phyloP scores from a whole-genome alignment of 2,329 filamentous ascomycete species.

The Pestalotiopsis sp. region DNA sequence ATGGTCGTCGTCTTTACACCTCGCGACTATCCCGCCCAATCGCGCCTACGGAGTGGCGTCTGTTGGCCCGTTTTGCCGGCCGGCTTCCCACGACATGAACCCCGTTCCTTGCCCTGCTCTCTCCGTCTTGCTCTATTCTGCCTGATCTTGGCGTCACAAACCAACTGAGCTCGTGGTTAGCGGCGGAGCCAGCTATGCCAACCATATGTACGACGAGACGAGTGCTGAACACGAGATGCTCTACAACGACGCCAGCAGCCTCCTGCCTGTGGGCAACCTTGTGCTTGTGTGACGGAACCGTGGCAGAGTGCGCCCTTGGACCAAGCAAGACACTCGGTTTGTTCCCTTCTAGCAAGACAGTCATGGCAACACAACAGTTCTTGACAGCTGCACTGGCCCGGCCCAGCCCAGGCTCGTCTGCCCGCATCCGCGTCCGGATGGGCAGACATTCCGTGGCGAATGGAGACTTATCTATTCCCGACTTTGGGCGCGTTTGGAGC shows the following conservation, averaged over 20 bases:
- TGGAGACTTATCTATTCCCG: background rate
- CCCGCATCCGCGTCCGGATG: background rate
- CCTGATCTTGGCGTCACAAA: background rate
- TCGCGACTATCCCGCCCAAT: slow-evolving; percentile 8
- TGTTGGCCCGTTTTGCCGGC: background rate
- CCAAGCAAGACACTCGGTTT: background rate
- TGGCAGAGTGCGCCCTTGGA: background rate
- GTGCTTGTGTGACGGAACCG: slow-evolving; percentile 3
- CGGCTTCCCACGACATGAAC: background rate
- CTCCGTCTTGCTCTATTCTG: background rate
- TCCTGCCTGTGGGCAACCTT: slow-evolving; percentile 8
- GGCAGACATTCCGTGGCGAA: background rate
- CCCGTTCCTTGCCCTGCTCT: background rate
- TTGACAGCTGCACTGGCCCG: background rate
- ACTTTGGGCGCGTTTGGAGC: background rate
- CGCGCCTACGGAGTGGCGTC: background rate
- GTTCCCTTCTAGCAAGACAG: background rate
- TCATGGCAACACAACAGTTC: background rate
- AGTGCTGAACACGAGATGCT: slow-evolving; percentile 8
- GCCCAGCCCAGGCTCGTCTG: background rate
- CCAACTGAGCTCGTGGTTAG: background rate
- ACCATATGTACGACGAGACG: background rate
- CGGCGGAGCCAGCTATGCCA: background rate
- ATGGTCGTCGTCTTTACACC: background rate
- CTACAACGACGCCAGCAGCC: background rate